phyloP scores from a whole-genome alignment of 2,329 filamentous ascomycete genomes.

The Penicillium sp. region DNA sequence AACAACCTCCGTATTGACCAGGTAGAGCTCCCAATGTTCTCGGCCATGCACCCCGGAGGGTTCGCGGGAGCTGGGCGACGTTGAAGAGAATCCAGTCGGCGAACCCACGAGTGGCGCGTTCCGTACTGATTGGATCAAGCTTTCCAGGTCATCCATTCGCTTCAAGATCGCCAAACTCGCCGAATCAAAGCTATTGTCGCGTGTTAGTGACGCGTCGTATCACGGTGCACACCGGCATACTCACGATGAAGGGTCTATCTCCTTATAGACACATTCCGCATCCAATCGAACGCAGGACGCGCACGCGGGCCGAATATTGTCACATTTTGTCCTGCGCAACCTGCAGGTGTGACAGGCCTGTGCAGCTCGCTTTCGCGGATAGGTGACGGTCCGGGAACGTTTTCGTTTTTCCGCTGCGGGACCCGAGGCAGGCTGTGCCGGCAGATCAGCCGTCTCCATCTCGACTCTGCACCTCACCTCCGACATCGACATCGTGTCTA shows the following conservation, averaged over 20 bases:
- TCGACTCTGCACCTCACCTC: neutral
- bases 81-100: neutral
- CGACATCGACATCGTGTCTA: neutral
- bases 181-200: slow-evolving; percentile 6
- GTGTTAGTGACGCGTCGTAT: neutral
- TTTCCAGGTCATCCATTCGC: slow-evolving; percentile 11
- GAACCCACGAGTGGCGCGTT: neutral
- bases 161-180: slow-evolving; percentile 9
- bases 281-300: neutral
- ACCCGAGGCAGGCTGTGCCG: neutral
- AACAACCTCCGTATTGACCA: slow-evolving; percentile 4
- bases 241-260: neutral
- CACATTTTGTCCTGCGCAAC: neutral
- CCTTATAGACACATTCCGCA: neutral
- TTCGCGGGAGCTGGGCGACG: neutral
- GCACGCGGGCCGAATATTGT: neutral
- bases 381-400: neutral
- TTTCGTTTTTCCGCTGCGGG: neutral
- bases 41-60: neutral
- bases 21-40: neutral
- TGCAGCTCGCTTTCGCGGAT: neutral
- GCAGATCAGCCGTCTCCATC: neutral
- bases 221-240: neutral
- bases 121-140: slow-evolving; percentile 1
- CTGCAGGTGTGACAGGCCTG: neutral